These are phyloP conservation scores for Boletus bicolor DNA, from an alignment of 768 basidiomycete genomes.

Conservation along the genomic window DNA sequence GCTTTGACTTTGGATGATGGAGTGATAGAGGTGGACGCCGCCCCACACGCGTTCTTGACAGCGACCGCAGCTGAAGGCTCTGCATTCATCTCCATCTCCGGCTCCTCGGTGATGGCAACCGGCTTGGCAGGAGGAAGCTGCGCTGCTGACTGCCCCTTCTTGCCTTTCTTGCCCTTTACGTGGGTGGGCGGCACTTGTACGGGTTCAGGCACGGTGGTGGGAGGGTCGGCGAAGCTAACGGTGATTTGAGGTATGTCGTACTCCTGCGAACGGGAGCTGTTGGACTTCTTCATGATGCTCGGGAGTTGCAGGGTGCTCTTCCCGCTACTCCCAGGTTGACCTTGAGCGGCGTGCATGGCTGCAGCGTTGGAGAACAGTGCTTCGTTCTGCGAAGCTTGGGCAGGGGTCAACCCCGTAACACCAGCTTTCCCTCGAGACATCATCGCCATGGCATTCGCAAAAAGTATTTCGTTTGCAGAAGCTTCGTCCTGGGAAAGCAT, in stretches of 20 bases:
- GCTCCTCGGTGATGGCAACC: conserved; percentile 16
- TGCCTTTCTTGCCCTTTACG: conserved; percentile 26
- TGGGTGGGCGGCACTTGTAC: conserved; percentile 5
- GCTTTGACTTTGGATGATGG: conserved; percentile 4
- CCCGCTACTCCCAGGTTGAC: conserved; percentile 1
- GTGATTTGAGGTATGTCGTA: conserved; percentile 28
- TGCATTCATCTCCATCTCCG: conserved; percentile 14
- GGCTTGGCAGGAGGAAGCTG: conserved; percentile 14
- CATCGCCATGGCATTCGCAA: conserved; percentile 24
- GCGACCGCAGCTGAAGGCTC: conserved; percentile 18
- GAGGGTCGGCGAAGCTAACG: conserved; percentile 21
- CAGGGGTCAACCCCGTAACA: conserved; percentile 8
- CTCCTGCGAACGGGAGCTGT: conserved; percentile 26
- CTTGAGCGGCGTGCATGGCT: conserved; percentile 11
- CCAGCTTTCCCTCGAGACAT: conserved; percentile 16
- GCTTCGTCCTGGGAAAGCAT: conserved; percentile 25
- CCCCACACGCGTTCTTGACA: conserved; percentile 12
- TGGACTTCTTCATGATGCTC: conserved; percentile 26
- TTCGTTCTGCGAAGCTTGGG: conserved; percentile 26
- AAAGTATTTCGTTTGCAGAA: conserved; percentile 25
- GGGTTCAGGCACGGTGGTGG: conserved; percentile 4
- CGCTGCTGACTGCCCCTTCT: conserved; percentile 16
- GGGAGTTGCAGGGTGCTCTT: conserved; percentile 18
- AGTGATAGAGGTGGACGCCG: neutral
- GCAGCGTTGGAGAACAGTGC: conserved; percentile 24